These are phyloP conservation scores for Mycena kentingensis DNA, from an alignment of 768 basidiomycete genomes.

Conservation along the genomic window DNA sequence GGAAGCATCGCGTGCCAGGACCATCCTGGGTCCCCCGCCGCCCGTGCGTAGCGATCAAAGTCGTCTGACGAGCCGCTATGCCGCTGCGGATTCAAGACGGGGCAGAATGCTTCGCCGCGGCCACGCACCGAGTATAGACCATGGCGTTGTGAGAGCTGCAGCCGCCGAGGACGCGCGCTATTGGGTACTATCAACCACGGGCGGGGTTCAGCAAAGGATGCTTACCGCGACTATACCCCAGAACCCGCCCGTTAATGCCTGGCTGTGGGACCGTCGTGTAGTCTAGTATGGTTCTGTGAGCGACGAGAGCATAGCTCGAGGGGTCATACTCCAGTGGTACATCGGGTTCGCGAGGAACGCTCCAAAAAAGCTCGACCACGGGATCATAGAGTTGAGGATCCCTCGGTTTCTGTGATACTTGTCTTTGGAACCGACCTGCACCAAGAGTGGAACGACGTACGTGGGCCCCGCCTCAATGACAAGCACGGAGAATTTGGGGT, in stretches of 20 bases:
- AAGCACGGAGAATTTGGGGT: constrained; percentile 17
- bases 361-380: constrained; percentile 18
- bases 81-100: no score
- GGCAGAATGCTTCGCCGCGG: no score
- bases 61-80: constrained; percentile 40
- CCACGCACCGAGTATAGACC: constrained; percentile 40
- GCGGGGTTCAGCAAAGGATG: no score
- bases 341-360: constrained; percentile 21
- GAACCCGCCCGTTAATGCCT: background rate
- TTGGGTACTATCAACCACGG: no score
- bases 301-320: no score
- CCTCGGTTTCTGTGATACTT: background rate
- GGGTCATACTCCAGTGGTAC: constrained; percentile 36
- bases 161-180: background rate
- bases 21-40: constrained; percentile 40
- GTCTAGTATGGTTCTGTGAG: no score
- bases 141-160: constrained; percentile 26
- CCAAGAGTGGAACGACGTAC: background rate
- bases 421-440: no score
- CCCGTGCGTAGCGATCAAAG: constrained; percentile 34
- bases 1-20: constrained; percentile 37
- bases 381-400: constrained; percentile 12
- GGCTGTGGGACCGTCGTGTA: constrained; percentile 18
- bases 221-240: background rate
- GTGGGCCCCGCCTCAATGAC: constrained; percentile 25